Conservation (phyloP, 2,329 filamentous ascomycete genomes). For the Penicillium sp. region DNA sequence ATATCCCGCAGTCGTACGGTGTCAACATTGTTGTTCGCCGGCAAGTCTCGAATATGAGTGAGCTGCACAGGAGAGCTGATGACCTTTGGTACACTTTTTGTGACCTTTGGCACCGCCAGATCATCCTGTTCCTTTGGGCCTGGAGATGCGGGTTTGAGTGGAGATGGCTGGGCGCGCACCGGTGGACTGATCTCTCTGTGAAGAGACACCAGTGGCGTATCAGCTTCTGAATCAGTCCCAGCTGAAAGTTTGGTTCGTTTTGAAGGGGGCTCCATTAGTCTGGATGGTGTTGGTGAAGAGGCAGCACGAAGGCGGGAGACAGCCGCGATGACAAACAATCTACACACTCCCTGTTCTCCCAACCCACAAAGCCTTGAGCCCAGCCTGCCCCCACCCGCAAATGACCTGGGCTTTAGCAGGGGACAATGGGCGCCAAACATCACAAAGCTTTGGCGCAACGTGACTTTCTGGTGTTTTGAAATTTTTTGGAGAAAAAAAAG, state of each 20-base stretch:
- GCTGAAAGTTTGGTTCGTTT: background rate
- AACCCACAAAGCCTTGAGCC: too few relatives aligned
- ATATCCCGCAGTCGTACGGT: conserved; percentile 67
- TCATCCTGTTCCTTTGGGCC: background rate
- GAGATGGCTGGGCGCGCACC: background rate
- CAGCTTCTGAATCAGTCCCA: background rate
- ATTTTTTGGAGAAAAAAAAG: too few relatives aligned
- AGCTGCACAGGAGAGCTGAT: conserved; percentile 67
- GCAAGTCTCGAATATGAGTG: conserved; percentile 67
- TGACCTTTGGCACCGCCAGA: background rate
- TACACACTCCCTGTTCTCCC: too few relatives aligned
- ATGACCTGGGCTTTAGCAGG: too few relatives aligned
- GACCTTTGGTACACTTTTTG: background rate
- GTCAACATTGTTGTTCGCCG: conserved; percentile 62
- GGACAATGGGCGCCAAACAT: too few relatives aligned
- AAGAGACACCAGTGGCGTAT: background rate
- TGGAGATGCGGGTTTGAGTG: background rate
- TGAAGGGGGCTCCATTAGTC: conserved; percentile 3
- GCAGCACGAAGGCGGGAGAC: background rate
- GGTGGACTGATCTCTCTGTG: conserved; percentile 5
- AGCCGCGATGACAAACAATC: too few relatives aligned
- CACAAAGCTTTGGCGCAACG: too few relatives aligned
- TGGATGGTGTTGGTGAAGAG: background rate
- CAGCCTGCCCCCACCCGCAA: too few relatives aligned
- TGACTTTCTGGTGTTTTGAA: too few relatives aligned